phyloP scores from a whole-genome alignment of 805 yeast genomes.

The Hanseniaspora lindneri region DNA sequence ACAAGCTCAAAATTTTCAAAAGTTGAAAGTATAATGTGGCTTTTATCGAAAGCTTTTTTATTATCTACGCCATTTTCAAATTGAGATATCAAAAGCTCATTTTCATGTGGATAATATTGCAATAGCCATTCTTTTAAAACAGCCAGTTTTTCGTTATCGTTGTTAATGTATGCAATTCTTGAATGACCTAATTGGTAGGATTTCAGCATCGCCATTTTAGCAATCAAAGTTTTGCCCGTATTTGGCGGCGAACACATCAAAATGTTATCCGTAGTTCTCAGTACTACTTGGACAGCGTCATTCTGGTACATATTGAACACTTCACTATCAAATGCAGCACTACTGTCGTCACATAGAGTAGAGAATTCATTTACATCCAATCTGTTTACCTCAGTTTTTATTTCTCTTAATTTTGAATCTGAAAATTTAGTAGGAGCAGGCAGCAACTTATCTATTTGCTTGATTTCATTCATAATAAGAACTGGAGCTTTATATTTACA shows the following conservation, averaged over 20 bases:
- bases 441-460: constrained; percentile 46
- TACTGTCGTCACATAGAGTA: neutral
- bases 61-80: constrained; percentile 48
- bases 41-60: constrained; percentile 40
- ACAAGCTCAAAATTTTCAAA: constrained; percentile 65
- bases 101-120: constrained; percentile 36
- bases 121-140: constrained; percentile 41
- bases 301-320: constrained; percentile 63
- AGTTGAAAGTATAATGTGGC: constrained; percentile 64
- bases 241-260: constrained; percentile 68
- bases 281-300: constrained; percentile 52
- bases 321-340: neutral
- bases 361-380: constrained; percentile 35
- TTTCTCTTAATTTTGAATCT: constrained; percentile 24
- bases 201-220: constrained; percentile 58
- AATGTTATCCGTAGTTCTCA: constrained; percentile 44
- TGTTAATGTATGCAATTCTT: constrained; percentile 60
- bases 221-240: constrained; percentile 58
- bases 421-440: constrained; percentile 50
- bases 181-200: constrained; percentile 65
- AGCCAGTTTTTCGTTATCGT: constrained; percentile 48
- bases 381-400: constrained; percentile 31
- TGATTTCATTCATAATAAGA: constrained; percentile 29
- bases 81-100: constrained; percentile 46
- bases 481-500: constrained; percentile 55